Base-by-base conservation (phyloP, 768 basidiomycete genomes). In the Phaffia tasmanica region DNA sequence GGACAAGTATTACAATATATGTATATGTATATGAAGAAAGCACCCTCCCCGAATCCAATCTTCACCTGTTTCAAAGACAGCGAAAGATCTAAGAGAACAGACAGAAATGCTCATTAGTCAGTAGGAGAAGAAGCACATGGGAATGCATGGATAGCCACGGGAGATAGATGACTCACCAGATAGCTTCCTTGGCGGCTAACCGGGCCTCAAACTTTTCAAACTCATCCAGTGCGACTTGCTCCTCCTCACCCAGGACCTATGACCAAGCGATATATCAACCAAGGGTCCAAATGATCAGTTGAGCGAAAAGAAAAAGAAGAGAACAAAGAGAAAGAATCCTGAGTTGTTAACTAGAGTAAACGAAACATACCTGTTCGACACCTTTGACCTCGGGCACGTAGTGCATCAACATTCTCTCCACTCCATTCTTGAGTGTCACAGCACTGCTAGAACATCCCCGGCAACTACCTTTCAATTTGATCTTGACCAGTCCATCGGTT, bases 371-470 rank as follows among this genome's bases (percentile, higher is more conserved):
- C 76, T 76, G 76, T 67, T 77, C 76, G 4, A 77, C 76, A 8
- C 70, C 55, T 64, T 76, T 70, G 27, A 77, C 76, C 59, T 77
- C 76, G 1, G 94, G 94, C 63, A 99, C 90, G 74, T 98, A 98
- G 78, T 98, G 94, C 90, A 90, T 92, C 72, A 99, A 79, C 95
- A 99, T 98, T 70, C 95, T 81, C 63, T 99, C 95, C 62, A 99
- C 97, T 11, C 95, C 95, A 69, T 83, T 85, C 81, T 98, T 99
- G 65, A 99, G 79, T 19, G 95, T 99, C 46, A 98, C 93, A 7
- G 89, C 85, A 75, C 89, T 93, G 42, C 89, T 91, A 70, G 85
- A 85, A 75, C 95, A 98, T 18, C 95, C 95, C 75, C 95, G 80
- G 77, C 95, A 99, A 74, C 91, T 94, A 32, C 95, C 95, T 80